Conservation (phyloP, 345 rosid species). For the Hypericum perforatum region DNA sequence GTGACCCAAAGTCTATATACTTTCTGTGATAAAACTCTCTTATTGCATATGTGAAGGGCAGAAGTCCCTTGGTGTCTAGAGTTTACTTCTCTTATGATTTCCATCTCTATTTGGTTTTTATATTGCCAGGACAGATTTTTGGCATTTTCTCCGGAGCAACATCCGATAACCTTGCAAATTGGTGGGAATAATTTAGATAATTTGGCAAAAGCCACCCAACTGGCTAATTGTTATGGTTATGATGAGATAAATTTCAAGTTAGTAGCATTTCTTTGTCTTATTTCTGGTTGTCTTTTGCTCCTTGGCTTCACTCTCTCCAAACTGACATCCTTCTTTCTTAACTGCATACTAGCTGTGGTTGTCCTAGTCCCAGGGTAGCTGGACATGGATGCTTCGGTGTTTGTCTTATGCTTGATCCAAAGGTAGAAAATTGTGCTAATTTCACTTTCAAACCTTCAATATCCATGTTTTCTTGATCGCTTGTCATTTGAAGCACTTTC, state of each 20-base stretch:
- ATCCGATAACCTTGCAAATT: conserved; percentile 93
- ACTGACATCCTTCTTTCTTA: neutral
- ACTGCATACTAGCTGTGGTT: conserved; percentile 58
- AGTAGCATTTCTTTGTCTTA: conserved; percentile 13
- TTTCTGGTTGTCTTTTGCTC: conserved; percentile 7
- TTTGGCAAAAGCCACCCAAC: conserved; percentile 79
- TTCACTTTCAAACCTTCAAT: conserved; percentile 4
- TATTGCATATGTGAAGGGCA: too few relatives aligned
- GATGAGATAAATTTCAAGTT: conserved; percentile 98
- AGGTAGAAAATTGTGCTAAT: conserved; percentile 36
- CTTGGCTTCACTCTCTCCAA: neutral
- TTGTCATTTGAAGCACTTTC: conserved; percentile 12
- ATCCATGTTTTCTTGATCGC: neutral
- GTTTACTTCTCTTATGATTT: too few relatives aligned
- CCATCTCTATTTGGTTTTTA: conserved; percentile 9
- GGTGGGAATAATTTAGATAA: conserved; percentile 87
- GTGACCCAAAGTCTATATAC: too few relatives aligned
- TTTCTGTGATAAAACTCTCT: too few relatives aligned
- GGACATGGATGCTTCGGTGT: conserved; percentile 98
- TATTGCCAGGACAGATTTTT: conserved; percentile 84
- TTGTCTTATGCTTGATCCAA: conserved; percentile 91
- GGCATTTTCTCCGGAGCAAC: conserved; percentile 77
- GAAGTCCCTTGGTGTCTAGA: too few relatives aligned
- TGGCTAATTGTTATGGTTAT: conserved; percentile 65
- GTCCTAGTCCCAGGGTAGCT: conserved; percentile 95